Evolutionary conservation across 225 moss, liverwort and hornwort genomes (phyloP).

Genomic region (Thuidium tamariscinum): DNA sequence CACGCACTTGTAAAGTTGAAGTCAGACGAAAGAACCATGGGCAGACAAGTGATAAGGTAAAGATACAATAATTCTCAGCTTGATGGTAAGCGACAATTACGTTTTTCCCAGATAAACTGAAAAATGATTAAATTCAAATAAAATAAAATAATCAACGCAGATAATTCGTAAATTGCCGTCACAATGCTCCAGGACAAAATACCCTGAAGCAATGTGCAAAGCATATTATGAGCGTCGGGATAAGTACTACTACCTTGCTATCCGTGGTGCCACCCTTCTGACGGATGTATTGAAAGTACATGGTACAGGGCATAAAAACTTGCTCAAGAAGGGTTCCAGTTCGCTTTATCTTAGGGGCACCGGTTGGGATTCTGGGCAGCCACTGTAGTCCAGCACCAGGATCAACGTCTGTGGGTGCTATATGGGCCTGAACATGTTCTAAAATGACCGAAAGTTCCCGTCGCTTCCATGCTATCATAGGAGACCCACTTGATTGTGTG

Average conservation of each 20-base stretch:
- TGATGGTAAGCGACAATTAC: neutral
- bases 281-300: conserved; percentile 97
- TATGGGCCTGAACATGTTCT: conserved; percentile 94
- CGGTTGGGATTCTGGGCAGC: conserved; percentile 93
- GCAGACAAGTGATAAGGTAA: neutral
- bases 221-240: neutral
- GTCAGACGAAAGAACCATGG: neutral
- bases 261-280: conserved; percentile 92
- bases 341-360: conserved; percentile 72
- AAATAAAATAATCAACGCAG: neutral
- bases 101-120: neutral
- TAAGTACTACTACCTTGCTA: conserved; percentile 66
- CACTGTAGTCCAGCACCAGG: conserved; percentile 94
- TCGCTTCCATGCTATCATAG: conserved; percentile 90
- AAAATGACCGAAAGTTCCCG: conserved; percentile 91
- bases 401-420: conserved; percentile 96
- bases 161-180: neutral
- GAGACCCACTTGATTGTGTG: conserved; percentile 43
- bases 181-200: neutral
- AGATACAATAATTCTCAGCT: neutral
- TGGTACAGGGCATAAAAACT: conserved; percentile 92
- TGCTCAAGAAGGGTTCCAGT: conserved; percentile 95
- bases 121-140: neutral
- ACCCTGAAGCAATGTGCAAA: neutral
- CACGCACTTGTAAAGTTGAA: neutral